Conservation (phyloP, 257 asterid species). For the Petunia axillaris region DNA sequence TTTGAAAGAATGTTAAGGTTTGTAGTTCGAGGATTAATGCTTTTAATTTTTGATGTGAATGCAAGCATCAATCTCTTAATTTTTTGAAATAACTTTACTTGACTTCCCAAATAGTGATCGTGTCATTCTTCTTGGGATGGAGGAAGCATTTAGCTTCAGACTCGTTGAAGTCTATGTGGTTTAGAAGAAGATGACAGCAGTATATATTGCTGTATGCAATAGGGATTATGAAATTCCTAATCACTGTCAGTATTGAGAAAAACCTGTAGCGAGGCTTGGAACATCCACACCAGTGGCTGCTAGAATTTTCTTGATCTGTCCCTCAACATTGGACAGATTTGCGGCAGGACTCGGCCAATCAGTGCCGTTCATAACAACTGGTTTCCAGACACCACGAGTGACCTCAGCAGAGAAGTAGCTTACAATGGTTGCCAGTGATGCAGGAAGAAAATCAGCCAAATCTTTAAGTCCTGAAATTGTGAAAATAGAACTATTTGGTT, state of each 20-base stretch:
- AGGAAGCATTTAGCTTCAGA: slow-evolving; percentile 19
- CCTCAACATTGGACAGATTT: slow-evolving; percentile 86
- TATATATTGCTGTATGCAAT: not conserved
- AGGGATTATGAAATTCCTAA: not conserved
- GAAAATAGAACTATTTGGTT: not conserved
- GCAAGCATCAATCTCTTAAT: not conserved
- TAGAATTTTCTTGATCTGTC: slow-evolving; percentile 86
- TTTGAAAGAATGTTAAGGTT: not conserved
- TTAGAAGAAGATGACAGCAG: not conserved
- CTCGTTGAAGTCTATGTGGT: not conserved
- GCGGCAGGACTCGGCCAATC: slow-evolving; percentile 99
- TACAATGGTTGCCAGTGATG: slow-evolving; percentile 91
- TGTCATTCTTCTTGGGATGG: not conserved
- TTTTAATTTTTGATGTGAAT: not conserved
- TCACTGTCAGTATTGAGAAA: slow-evolving; percentile 14
- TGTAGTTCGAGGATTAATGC: not conserved
- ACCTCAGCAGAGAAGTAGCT: slow-evolving; percentile 99
- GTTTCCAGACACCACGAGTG: slow-evolving; percentile 97
- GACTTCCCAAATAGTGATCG: not conserved
- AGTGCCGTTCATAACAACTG: slow-evolving; percentile 93
- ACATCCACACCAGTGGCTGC: slow-evolving; percentile 96
- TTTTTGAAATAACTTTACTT: not conserved
- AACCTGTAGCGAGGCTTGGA: slow-evolving; percentile 95
- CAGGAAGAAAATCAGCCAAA: slow-evolving; percentile 96
- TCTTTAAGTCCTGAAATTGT: slow-evolving; percentile 78